Conservation (phyloP, 73 alveolate genomes). For the Paramecium sonneborni region DNA sequence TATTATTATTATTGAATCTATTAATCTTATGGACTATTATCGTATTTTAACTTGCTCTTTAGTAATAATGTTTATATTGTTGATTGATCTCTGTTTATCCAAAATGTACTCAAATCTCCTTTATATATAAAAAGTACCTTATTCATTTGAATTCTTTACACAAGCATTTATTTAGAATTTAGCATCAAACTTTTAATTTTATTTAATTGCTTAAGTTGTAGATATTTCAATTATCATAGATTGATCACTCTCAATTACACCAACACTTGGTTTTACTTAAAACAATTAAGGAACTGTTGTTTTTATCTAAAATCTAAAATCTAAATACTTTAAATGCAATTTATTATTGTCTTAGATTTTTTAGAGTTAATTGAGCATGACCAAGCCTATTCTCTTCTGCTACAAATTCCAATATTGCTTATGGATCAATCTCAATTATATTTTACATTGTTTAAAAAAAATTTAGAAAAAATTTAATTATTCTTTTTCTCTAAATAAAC, state of each 20-base stretch:
- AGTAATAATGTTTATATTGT: neutral
- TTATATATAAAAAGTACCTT: neutral
- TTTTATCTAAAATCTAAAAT: neutral
- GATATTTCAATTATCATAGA: neutral
- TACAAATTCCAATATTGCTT: neutral
- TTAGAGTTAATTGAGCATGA: neutral
- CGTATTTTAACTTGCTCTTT: neutral
- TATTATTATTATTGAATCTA: neutral
- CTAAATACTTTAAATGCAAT: neutral
- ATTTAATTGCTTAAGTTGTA: neutral
- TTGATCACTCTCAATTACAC: neutral
- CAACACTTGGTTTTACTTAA: conserved; percentile 42
- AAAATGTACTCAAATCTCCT: neutral
- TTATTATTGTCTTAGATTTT: neutral
- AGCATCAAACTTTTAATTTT: neutral
- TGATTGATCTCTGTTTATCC: conserved; percentile 7
- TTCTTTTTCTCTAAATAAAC: no score
- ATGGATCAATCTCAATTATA: conserved; percentile 3
- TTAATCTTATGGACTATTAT: neutral
- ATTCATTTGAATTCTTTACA: neutral
- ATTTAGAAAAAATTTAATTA: neutral
- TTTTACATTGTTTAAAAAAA: neutral
- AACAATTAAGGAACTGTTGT: conserved; percentile 12
- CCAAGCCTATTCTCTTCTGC: neutral
- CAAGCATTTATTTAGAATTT: conserved; percentile 22